Evolutionary conservation across 768 basidiomycete species (phyloP), one percentile per base, ranked within the genome.

Genomic region (Agrocybe pediades): DNA sequence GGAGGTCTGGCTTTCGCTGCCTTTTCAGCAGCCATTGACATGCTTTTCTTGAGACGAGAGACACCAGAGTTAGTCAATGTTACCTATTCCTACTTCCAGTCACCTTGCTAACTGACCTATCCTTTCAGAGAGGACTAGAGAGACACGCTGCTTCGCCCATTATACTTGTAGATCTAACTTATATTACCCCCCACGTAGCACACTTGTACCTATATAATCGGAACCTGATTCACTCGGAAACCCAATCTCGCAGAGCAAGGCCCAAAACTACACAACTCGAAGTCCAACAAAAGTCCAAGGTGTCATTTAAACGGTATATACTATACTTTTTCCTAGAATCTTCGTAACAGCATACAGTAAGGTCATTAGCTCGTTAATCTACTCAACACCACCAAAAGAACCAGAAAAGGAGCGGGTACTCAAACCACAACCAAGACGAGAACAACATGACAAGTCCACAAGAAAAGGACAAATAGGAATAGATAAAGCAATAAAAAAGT

Each of bases 1-100:
- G 96, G 96, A 62, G 96, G 92, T 17, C 56, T 93, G 8, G 93
- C 90, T 0, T 98, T 98, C 65, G 93, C 92, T 11, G 93, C 89
- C 1, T 98, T 98, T 74, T 96, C 95, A 11, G 85, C 86, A 0
- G 93, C 81, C 9, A 95, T 98, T 59, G 96, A 98, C 69, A 63
- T 86, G 61, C 49, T 72, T 23, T 96, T 91, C 70, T 68, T 94
- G 55, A 81, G 88, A 69, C 77, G 88, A 68, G 89, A 92, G 68
- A 74, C 89, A n/a, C 67, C 87, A 64, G 91, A 92, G 91, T 69
- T 43, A 44, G 57, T 53, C 39, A 16, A 20, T 43, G 39, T 17
- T 13, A 9, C 36, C 33, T 20, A 26, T 29, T 25, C 1, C 24
- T 42, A 36, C 11, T n/a, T 4, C n/a, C 33, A 15, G 15, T 13